Evolutionary conservation across 2,329 filamentous ascomycete species (phyloP), one percentile per base, ranked within the genome.

Genomic region (Seiridium unicorne): DNA sequence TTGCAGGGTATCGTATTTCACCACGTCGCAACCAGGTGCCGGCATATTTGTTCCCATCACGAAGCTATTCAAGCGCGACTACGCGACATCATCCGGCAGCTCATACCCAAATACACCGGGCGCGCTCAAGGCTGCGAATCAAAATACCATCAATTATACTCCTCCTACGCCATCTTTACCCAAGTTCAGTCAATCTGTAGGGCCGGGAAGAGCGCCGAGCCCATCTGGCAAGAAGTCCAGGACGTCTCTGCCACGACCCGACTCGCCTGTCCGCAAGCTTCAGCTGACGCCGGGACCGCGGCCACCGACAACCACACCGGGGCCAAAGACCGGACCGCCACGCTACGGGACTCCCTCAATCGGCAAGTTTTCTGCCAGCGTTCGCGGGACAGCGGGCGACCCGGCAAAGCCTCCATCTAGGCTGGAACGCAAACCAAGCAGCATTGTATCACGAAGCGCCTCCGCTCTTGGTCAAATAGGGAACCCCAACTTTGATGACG

Each of bases 21-120:
- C 81, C 42, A 97, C 95, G 9, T 83, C 84, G 3, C 77, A 89
- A 31, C 85, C 91, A 0, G 92, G 92, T 63, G 88, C 95, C 2
- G 95, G 95, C 62, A 98, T 99, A 70, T 99, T 99, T 72, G 83
- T 99, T 11, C 95, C 95, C 3, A 79, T 95, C 13, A 86, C 89
- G 73, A 95, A 96, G 73, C 91, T 91, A 40, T 82, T 84, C 70
- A 90, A 85, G 74, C 89, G 86, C 71, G 85, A 84, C 55, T 86
- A 82, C 31, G 76, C 79, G 11, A 78, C 80, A 36, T 79, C 84
- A 44, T 68, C 67, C 34, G 77, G 77, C 42, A 80, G 79, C 55
- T 79, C 82, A 5, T 84, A 84, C 64, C 85, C 89, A 6, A 79
- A 84, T 58, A 93, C 90, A 1, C 90, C 93, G 4, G 86, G 85